Conservation (phyloP, 495 filamentous ascomycete genomes). For the Penicillium goetzii region DNA sequence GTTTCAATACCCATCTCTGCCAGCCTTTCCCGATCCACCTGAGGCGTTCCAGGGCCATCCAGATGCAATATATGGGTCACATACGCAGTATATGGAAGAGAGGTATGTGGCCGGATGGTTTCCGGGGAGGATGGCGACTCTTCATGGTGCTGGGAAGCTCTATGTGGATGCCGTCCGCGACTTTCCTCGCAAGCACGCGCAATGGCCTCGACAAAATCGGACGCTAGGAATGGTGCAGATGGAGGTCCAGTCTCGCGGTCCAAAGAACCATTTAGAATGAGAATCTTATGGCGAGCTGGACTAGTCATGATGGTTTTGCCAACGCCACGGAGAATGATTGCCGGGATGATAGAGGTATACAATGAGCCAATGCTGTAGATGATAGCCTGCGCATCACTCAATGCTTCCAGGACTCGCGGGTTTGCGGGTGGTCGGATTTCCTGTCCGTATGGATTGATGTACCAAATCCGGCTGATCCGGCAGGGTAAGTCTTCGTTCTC, state of each 20-base stretch:
- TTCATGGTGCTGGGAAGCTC: constrained; percentile 5
- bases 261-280: constrained; percentile 80
- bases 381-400: constrained; percentile 65
- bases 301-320: constrained; percentile 43
- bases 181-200: constrained; percentile 61
- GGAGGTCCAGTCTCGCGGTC: constrained; percentile 85
- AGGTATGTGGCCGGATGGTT: constrained; percentile 15
- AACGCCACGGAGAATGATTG: constrained; percentile 50
- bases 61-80: constrained; percentile 86
- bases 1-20: constrained; percentile 71
- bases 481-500: constrained; percentile 71
- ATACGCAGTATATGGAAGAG: constrained; percentile 56
- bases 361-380: constrained; percentile 91
- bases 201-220: constrained; percentile 80
- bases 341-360: constrained; percentile 82
- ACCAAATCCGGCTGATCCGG: constrained; percentile 85
- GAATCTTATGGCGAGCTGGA: constrained; percentile 68
- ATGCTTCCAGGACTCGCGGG: constrained; percentile 70
- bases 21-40: constrained; percentile 68
- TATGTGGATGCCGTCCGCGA: constrained; percentile 34
- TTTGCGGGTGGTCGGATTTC: constrained; percentile 85
- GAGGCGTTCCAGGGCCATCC: constrained; percentile 70
- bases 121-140: constrained; percentile 18
- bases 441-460: constrained; percentile 94
- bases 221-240: constrained; percentile 62